Evolutionary conservation across 2,329 filamentous ascomycete species (phyloP).

Genomic region (Pseudogymnoascus sp.): DNA sequence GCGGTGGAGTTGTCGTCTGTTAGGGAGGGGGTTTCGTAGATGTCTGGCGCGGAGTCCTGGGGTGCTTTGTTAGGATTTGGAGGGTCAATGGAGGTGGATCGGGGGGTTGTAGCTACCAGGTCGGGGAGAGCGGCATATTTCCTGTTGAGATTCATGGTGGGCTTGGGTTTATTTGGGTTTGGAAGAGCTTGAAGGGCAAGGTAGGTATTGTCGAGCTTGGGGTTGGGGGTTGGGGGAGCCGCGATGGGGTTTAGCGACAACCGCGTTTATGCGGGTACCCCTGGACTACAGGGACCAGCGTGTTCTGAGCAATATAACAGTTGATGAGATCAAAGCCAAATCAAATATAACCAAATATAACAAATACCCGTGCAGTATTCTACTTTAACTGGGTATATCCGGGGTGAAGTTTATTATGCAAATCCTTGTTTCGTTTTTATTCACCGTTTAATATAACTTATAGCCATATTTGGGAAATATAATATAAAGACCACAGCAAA

Average conservation of each 20-base stretch:
- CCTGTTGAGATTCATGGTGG: slow-evolving; percentile 60
- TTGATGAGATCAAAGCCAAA: background rate
- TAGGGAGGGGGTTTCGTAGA: slow-evolving; percentile 92
- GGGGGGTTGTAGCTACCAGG: slow-evolving; percentile 44
- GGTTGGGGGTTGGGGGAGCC: background rate
- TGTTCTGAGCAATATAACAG: background rate
- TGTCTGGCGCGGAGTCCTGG: slow-evolving; percentile 84
- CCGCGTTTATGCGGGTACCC: slow-evolving; percentile 2
- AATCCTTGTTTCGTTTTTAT: background rate
- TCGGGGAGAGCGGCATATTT: slow-evolving; percentile 79
- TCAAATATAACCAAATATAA: background rate
- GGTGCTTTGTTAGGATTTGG: slow-evolving; percentile 15
- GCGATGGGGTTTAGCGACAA: slow-evolving; percentile 9
- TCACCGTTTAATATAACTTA: background rate
- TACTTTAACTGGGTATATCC: background rate
- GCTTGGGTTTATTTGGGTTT: slow-evolving; percentile 7
- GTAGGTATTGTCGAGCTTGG: background rate
- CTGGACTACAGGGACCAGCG: background rate
- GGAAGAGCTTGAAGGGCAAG: background rate
- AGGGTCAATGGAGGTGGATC: background rate
- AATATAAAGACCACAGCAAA: background rate
- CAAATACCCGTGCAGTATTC: background rate
- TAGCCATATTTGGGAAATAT: background rate
- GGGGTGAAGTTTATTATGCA: background rate
- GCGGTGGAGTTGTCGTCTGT: slow-evolving; percentile 83